Evolutionary conservation across 257 asterid genomes (phyloP), one percentile per base, ranked within the genome.

Genomic region (Capsicum rhomboideum): DNA sequence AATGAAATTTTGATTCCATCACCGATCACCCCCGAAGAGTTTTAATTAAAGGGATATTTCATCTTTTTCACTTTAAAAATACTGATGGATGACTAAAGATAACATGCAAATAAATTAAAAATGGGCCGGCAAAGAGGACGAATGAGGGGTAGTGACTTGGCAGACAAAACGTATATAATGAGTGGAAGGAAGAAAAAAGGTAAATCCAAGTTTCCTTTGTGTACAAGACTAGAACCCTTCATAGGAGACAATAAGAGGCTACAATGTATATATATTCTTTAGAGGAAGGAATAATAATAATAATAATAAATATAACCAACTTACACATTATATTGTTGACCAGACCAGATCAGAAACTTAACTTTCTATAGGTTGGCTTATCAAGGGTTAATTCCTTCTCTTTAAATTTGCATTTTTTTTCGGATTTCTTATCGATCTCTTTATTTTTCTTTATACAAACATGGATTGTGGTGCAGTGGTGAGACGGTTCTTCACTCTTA

Each of bases 231-330:
- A 83, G 85, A 88, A 84, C 82, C 86, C 91, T 86, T 85, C 31
- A 64, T 83, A 82, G 92, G 92, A 85, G 91, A 88, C 91, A 90
- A 85, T 82, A 86, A 75, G 91, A 88, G 88, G 90, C 86, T 90
- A 83, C 86, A 83, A 84, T 85, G 86, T 88, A 49, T 75, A 86
- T 88, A 86, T 88, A 86, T 88, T 87, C 92, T 88, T 90, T 90
- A 88, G 85, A 88, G 87, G 87, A 75, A 74, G 34, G 75, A 17
- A 55, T 55, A 55, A 63, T 40, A 71, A 55, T 55, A 55, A 63
- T 40, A 71, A 59, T 61, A 75, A 49, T 21, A 8, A 21, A 6
- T 8, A 75, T 46, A 74, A 26, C 75, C 50, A 34, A 68, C 16
- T 77, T 13, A 77, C 63, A 77, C 69, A 44, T 63, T 67, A 49